Percentiles rank a stretch among this genome's conserved stretches.
Evolutionary conservation across 2,329 filamentous ascomycete genomes (phyloP).

Genomic region (Hypoxylon sp.): DNA sequence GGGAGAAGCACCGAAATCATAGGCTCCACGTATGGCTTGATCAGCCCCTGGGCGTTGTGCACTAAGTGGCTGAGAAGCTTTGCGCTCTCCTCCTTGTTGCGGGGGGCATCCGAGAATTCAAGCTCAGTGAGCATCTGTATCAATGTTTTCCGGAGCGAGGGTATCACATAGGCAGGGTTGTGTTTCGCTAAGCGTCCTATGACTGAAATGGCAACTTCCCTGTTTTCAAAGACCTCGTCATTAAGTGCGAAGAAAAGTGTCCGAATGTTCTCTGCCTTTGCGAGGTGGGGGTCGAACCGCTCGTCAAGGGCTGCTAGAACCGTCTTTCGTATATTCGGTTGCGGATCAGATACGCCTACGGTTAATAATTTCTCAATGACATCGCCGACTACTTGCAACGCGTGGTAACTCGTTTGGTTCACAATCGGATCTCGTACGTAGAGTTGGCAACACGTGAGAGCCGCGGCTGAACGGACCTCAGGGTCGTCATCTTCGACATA

Average conservation of each 20-base stretch:
- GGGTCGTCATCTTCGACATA: conserved; percentile 97
- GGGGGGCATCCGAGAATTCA: conserved; percentile 92
- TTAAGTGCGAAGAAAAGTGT: conserved; percentile 96
- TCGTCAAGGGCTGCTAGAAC: conserved; percentile 91
- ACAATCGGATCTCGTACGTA: conserved; percentile 98
- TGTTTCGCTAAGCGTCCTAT: conserved; percentile 92
- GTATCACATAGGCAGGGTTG: conserved; percentile 98
- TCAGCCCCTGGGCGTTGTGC: conserved; percentile 90
- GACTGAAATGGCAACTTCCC: conserved; percentile 95
- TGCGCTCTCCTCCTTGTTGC: conserved; percentile 97
- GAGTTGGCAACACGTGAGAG: conserved; percentile 96
- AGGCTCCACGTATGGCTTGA: conserved; percentile 96
- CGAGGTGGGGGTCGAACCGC: conserved; percentile 96
- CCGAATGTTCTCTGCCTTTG: conserved; percentile 96
- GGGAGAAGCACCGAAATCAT: conserved; percentile 96
- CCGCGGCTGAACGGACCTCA: conserved; percentile 93
- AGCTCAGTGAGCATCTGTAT: conserved; percentile 97
- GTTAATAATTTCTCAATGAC: conserved; percentile 97
- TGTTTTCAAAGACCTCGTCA: conserved; percentile 91
- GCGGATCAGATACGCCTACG: conserved; percentile 92
- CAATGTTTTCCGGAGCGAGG: conserved; percentile 92
- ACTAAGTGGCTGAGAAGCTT: conserved; percentile 93
- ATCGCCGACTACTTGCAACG: conserved; percentile 96
- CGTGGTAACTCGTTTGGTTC: conserved; percentile 96
- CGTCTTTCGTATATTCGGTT: conserved; percentile 88